Conservation (phyloP, 75 land plant species). For the Ceratopteris richardii region DNA sequence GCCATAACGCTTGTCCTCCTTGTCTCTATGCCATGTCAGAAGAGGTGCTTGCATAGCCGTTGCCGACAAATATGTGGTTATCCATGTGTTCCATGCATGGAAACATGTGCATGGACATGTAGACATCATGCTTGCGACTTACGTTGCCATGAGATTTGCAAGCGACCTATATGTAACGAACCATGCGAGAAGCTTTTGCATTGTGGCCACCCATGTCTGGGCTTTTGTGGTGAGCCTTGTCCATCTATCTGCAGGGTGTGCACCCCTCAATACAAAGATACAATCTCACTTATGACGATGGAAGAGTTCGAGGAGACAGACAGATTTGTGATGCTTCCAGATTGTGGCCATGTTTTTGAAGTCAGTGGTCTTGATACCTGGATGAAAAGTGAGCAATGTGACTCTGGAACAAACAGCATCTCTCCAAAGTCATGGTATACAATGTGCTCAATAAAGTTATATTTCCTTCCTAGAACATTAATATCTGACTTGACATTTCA, state of each 20-base stretch:
- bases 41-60: conserved; percentile 20
- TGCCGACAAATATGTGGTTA: conserved; percentile 14
- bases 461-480: background rate
- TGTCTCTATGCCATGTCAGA: conserved; percentile 12
- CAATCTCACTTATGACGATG: conserved; percentile 9
- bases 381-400: conserved; percentile 14
- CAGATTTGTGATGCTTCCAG: conserved; percentile 15
- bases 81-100: conserved; percentile 19
- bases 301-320: conserved; percentile 10
- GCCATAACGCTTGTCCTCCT: conserved; percentile 9
- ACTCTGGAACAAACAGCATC: background rate
- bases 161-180: conserved; percentile 6
- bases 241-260: conserved; percentile 14
- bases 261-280: conserved; percentile 5
- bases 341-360: conserved; percentile 24
- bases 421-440: conserved; percentile 9
- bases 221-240: conserved; percentile 21
- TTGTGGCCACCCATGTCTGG: conserved; percentile 23
- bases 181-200: conserved; percentile 10
- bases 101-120: conserved; percentile 20
- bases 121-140: conserved; percentile 10
- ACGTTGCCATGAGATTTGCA: conserved; percentile 14
- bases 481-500: too few relatives aligned
- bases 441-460: background rate
- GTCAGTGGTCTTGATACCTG: conserved; percentile 21